Base-by-base conservation (phyloP, 306 rosid species). In the Bauhinia variegata region DNA sequence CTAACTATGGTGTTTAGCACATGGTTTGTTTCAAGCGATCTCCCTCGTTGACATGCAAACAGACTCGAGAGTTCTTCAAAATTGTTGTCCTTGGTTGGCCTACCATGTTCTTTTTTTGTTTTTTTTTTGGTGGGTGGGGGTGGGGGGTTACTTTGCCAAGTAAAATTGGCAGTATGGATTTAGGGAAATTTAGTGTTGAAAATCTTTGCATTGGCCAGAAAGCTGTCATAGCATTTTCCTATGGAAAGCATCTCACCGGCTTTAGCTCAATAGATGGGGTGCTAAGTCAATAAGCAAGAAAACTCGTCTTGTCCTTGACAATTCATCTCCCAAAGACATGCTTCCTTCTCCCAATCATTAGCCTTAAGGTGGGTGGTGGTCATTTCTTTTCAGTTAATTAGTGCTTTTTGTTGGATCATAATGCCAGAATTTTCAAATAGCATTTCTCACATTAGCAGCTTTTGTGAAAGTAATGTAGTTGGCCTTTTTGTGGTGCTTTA, bases 251-350 rank as follows among this genome's bases (percentile, higher is more conserved):
- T 10, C 46, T 41, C 13, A 8, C n/a, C 3, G 14, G n/a, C 14
- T 11, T 41, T 41, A 11, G 46, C 5, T 41, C 4, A 41, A 5
- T 41, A 41, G 12, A 19, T 50, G 59, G 46, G 46, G 50, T 50
- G 46, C 70, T 34, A 34, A 16, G 49, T 19, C 4, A 17, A 36
- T 36, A 33, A 36, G 70, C 23, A 18, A 36, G 60, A 19, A 34
- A 34, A 49, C 49, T 65, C 60, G 36, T 23, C 28, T 23, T 23
- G 28, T 23, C 28, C 28, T 50, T 65, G 59, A 36, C 8, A 56
- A 7, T 15, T 11, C 3, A 5, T 30, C 12, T 11, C 13, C 11
- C 10, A 41, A 8, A 11, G 2, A 11, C 13, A 30, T 52, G 57
- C 57, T 23, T 30, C 15, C 57, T 52, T 51, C 19, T 18, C 33